phyloP scores from a whole-genome alignment of 2,329 filamentous ascomycete genomes.

The Alternaria sp. region DNA sequence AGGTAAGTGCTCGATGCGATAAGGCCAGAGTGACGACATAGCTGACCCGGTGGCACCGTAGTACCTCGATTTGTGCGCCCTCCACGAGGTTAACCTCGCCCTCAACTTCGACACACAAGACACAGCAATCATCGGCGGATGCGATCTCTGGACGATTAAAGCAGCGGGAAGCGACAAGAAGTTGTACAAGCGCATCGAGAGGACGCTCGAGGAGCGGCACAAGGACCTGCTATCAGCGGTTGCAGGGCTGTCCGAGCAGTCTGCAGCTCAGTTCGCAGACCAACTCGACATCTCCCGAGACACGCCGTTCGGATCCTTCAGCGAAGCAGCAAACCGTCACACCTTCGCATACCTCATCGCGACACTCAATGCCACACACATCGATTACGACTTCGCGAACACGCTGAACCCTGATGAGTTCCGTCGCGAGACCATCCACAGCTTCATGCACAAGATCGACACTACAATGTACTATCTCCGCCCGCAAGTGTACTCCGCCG shows the following conservation, averaged over 20 bases:
- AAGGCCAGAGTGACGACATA: slow-evolving; percentile 35
- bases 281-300: slow-evolving; percentile 79
- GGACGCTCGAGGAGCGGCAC: slow-evolving; percentile 89
- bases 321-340: slow-evolving; percentile 84
- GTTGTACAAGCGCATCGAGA: slow-evolving; percentile 93
- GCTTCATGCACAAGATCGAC: slow-evolving; percentile 86
- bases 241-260: slow-evolving; percentile 83
- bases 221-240: slow-evolving; percentile 85
- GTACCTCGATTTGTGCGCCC: slow-evolving; percentile 90
- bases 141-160: slow-evolving; percentile 97
- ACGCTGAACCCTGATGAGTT: slow-evolving; percentile 90
- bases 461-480: slow-evolving; percentile 84
- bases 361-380: slow-evolving; percentile 92
- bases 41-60: slow-evolving; percentile 51
- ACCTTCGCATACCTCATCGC: slow-evolving; percentile 97
- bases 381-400: slow-evolving; percentile 96
- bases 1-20: slow-evolving; percentile 39
- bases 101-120: slow-evolving; percentile 96
- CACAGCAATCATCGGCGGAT: slow-evolving; percentile 88
- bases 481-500: slow-evolving; percentile 58
- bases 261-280: slow-evolving; percentile 71
- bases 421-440: slow-evolving; percentile 78
- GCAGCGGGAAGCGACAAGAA: slow-evolving; percentile 96
- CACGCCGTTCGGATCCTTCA: slow-evolving; percentile 90
- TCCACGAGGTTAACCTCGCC: slow-evolving; percentile 88